A percentile compares a stretch with the other conserved stretches of the same genome.
phyloP scores from a whole-genome alignment of 1,284 basidiomycete genomes.

The Flammula alnicola region DNA sequence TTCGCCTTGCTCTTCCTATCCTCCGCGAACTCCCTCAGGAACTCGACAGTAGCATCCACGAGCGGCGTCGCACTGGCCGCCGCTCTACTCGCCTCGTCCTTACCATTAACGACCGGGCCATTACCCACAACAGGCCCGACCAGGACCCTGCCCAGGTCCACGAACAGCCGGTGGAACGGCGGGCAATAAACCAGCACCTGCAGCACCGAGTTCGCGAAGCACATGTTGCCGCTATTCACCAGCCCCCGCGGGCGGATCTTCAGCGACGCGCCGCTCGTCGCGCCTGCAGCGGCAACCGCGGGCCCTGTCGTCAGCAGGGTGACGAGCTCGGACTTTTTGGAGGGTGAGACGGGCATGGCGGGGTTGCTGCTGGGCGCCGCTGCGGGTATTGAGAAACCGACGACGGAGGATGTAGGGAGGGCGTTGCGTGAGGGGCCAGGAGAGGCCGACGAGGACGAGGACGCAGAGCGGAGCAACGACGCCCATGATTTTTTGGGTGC shows the following conservation, averaged over 20 bases:
- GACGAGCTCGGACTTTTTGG: slow-evolving; percentile 60
- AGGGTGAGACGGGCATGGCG: slow-evolving; percentile 40
- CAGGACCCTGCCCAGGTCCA: slow-evolving; percentile 64
- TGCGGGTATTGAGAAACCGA: slow-evolving; percentile 71
- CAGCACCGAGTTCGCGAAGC: slow-evolving; percentile 94
- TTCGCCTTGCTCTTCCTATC: slow-evolving; percentile 27
- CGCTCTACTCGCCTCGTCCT: slow-evolving; percentile 26
- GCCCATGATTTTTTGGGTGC: slow-evolving; percentile 73
- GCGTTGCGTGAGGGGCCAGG: slow-evolving; percentile 32
- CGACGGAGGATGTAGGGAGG: slow-evolving; percentile 66
- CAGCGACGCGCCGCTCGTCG: too few species aligned
- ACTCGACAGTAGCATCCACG: slow-evolving; percentile 83
- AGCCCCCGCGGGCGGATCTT: slow-evolving; percentile 74
- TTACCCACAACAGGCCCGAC: slow-evolving; percentile 16
- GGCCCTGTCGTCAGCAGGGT: slow-evolving; percentile 59
- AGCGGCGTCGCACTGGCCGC: slow-evolving; percentile 62
- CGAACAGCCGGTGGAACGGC: slow-evolving; percentile 85
- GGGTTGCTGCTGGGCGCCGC: slow-evolving; percentile 6
- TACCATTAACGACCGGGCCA: slow-evolving; percentile 15
- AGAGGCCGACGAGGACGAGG: slow-evolving; percentile 37
- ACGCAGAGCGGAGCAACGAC: slow-evolving; percentile 58
- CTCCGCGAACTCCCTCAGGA: slow-evolving; percentile 79
- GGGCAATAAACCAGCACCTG: slow-evolving; percentile 91
- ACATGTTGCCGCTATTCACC: slow-evolving; percentile 96
- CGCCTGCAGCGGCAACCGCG: slow-evolving; percentile 18